A percentile compares a stretch with the other conserved stretches of the same genome.
phyloP scores from a whole-genome alignment of 176 grass and related monocot species.

The Elymus sibiricus region DNA sequence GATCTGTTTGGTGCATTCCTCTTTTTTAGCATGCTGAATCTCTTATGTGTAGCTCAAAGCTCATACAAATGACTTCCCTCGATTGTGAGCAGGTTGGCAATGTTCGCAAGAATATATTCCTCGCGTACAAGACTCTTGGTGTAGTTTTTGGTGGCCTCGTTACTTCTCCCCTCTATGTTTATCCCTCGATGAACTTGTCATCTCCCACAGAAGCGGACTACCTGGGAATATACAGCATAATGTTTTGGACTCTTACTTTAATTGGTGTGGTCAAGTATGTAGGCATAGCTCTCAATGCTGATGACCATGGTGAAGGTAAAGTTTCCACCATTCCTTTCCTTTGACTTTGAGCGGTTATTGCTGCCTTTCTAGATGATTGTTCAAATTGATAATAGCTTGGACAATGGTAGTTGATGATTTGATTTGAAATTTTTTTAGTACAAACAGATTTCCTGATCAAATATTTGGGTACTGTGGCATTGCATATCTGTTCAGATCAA shows the following conservation, averaged over 20 bases:
- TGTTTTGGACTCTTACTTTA: constrained; percentile 88
- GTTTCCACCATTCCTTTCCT: neutral
- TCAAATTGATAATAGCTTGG: neutral
- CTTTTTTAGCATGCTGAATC: neutral
- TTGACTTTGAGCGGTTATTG: neutral
- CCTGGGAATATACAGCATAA: constrained; percentile 83
- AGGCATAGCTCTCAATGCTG: constrained; percentile 74
- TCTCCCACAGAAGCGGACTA: constrained; percentile 71
- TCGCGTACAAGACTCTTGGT: constrained; percentile 81
- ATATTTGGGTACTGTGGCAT: neutral
- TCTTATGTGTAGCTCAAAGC: constrained; percentile 5
- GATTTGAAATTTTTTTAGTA: neutral
- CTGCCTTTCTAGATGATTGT: constrained; percentile 3
- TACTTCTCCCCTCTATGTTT: constrained; percentile 86
- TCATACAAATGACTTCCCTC: constrained; percentile 3
- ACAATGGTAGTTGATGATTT: constrained; percentile 8
- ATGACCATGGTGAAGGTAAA: constrained; percentile 88
- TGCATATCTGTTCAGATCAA: neutral
- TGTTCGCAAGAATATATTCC: constrained; percentile 38
- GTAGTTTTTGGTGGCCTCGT: constrained; percentile 86
- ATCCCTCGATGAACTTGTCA: constrained; percentile 77
- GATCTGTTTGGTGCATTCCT: neutral
- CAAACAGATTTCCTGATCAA: neutral
- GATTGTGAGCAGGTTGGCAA: constrained; percentile 23
- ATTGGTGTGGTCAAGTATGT: constrained; percentile 84